These are phyloP conservation scores for Pholiota adiposa DNA, from an alignment of 1,284 basidiomycete species.

Conservation along the genomic window DNA sequence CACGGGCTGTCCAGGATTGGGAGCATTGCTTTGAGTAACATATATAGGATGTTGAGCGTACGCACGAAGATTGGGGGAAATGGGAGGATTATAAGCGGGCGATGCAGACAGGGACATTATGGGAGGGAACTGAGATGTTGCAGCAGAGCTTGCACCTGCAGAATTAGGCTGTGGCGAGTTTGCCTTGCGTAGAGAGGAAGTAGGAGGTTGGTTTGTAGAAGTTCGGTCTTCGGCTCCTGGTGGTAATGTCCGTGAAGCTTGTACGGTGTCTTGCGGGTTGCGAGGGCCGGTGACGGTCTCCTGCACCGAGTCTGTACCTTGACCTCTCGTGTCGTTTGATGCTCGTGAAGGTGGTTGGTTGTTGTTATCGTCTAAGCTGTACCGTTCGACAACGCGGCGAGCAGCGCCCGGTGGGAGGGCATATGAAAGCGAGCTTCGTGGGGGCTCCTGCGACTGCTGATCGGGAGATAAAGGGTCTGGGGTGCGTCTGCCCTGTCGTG, in stretches of 20 bases:
- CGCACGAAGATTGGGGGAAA: slow-evolving; percentile 68
- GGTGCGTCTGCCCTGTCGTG: slow-evolving; percentile 21
- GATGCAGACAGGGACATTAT: slow-evolving; percentile 61
- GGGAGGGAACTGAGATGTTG: slow-evolving; percentile 33
- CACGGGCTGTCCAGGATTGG: slow-evolving; percentile 57
- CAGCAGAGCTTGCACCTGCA: slow-evolving; percentile 33
- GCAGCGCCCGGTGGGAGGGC: slow-evolving; percentile 41
- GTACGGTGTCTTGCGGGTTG: slow-evolving; percentile 26
- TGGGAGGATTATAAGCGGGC: slow-evolving; percentile 59
- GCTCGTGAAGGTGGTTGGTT: slow-evolving; percentile 33
- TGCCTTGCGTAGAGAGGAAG: slow-evolving; percentile 50
- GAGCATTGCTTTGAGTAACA: slow-evolving; percentile 60
- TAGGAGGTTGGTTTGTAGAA: slow-evolving; percentile 28
- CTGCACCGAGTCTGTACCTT: slow-evolving; percentile 25
- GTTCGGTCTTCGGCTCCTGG: slow-evolving; percentile 14
- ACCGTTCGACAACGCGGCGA: slow-evolving; percentile 52
- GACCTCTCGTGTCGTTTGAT: slow-evolving; percentile 35
- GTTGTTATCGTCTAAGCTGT: slow-evolving; percentile 49
- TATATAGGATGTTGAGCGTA: slow-evolving; percentile 78
- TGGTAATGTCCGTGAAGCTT: slow-evolving; percentile 18
- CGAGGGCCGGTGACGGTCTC: slow-evolving; percentile 24
- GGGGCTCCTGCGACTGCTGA: slow-evolving; percentile 35
- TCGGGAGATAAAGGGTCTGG: slow-evolving; percentile 31
- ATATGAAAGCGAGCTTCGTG: slow-evolving; percentile 43
- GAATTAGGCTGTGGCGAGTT: slow-evolving; percentile 44